Evolutionary conservation across 345 rosid genomes (phyloP).

Genomic region (Salix arbutifolia): DNA sequence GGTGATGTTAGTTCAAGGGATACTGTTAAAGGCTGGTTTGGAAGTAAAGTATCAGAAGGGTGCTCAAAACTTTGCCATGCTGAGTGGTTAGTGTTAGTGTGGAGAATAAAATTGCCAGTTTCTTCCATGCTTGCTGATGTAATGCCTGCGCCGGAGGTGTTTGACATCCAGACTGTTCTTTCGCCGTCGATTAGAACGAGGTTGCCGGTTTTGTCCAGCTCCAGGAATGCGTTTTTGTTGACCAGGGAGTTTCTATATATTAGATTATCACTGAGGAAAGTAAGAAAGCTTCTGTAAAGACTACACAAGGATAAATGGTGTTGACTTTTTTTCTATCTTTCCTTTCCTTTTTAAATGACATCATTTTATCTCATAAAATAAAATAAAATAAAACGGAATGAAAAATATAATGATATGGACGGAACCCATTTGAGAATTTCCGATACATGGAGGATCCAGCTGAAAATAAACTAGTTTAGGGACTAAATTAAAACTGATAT

Average conservation of each 20-base stretch:
- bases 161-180: slow-evolving; percentile 61
- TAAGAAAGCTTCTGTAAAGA: slow-evolving; percentile 29
- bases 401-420: no score
- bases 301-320: slow-evolving; percentile 14
- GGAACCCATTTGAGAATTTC: neutral
- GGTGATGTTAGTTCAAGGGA: slow-evolving; percentile 62
- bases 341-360: no score
- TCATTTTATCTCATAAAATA: no score
- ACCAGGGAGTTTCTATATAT: slow-evolving; percentile 79
- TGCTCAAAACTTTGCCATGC: slow-evolving; percentile 79
- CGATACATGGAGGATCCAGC: neutral
- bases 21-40: slow-evolving; percentile 74
- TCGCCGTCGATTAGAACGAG: slow-evolving; percentile 55
- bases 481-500: no score
- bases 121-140: slow-evolving; percentile 58
- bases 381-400: no score
- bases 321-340: neutral
- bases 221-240: slow-evolving; percentile 59
- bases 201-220: slow-evolving; percentile 69
- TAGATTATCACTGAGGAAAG: slow-evolving; percentile 44
- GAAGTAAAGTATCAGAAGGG: slow-evolving; percentile 83
- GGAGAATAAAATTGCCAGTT: slow-evolving; percentile 77
- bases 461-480: neutral
- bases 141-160: slow-evolving; percentile 57
- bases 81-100: slow-evolving; percentile 27